Conservation (phyloP, 345 rosid genomes). For the Citrus mangshanensis region DNA sequence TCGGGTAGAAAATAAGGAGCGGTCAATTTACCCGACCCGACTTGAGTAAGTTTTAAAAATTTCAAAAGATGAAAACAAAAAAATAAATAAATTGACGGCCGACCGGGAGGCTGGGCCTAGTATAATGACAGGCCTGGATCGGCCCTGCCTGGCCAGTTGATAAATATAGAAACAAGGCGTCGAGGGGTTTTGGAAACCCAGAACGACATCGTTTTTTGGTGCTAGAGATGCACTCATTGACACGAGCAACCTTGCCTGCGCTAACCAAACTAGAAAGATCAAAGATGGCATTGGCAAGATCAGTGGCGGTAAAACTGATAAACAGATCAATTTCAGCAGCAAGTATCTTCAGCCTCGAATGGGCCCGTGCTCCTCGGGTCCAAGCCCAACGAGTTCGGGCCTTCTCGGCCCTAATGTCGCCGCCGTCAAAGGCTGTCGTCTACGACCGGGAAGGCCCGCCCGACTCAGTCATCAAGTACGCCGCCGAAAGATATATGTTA, state of each 20-base stretch:
- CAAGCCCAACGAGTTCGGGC: constrained; percentile 28
- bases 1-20: too few species aligned
- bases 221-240: too few species aligned
- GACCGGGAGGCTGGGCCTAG: too few species aligned
- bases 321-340: constrained; percentile 4
- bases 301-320: constrained; percentile 5
- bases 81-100: too few species aligned
- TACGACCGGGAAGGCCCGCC: constrained; percentile 86
- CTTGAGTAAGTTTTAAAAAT: too few species aligned
- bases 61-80: too few species aligned
- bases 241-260: not conserved
- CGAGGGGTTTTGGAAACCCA: not conserved
- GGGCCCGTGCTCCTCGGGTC: not conserved
- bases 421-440: constrained; percentile 74
- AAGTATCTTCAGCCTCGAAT: not conserved
- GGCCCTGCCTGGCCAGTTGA: too few species aligned
- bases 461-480: constrained; percentile 74
- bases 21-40: too few species aligned
- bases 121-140: too few species aligned
- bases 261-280: not conserved
- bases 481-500: not conserved
- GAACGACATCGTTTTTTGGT: constrained; percentile 6
- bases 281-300: constrained; percentile 26
- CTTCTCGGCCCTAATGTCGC: constrained; percentile 62
- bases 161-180: too few species aligned